A percentile compares a stretch with the other conserved stretches of the same genome.
phyloP scores from a whole-genome alignment of 2,329 filamentous ascomycete species.

The Penicillium decumbens region DNA sequence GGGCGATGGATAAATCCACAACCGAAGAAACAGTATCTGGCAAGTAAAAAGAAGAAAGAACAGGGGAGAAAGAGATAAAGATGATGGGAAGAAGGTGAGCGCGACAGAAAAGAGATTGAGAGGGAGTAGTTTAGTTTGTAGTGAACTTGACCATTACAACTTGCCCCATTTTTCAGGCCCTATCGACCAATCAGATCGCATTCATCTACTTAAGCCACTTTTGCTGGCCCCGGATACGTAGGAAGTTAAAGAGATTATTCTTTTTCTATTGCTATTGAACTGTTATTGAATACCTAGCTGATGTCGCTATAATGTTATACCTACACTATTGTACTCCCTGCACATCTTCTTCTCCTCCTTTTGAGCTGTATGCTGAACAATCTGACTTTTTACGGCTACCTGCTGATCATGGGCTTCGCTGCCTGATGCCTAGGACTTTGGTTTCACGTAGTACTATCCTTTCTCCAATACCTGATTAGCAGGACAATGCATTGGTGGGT shows the following conservation, averaged over 20 bases:
- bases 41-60: constrained; percentile 6
- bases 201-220: constrained; percentile 7
- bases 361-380: not conserved
- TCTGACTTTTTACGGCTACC: not conserved
- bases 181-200: constrained; percentile 7
- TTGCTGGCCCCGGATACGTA: not conserved
- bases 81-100: constrained; percentile 3
- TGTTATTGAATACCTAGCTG: too few relatives aligned
- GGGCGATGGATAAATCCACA: constrained; percentile 3
- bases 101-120: constrained; percentile 23
- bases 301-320: too few relatives aligned
- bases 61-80: constrained; percentile 11
- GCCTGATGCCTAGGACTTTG: not conserved
- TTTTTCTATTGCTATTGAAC: not conserved
- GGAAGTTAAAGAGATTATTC: not conserved
- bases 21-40: not conserved
- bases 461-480: not conserved
- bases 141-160: constrained; percentile 10
- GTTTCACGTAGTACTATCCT: not conserved
- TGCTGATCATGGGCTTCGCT: not conserved
- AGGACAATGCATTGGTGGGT: not conserved
- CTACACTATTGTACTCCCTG: not conserved
- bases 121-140: constrained; percentile 23
- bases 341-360: not conserved
- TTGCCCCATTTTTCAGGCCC: constrained; percentile 4